Percentiles rank a stretch among this genome's conserved stretches.
phyloP scores from a whole-genome alignment of 345 rosid genomes.

The Cardamine resedifolia region DNA sequence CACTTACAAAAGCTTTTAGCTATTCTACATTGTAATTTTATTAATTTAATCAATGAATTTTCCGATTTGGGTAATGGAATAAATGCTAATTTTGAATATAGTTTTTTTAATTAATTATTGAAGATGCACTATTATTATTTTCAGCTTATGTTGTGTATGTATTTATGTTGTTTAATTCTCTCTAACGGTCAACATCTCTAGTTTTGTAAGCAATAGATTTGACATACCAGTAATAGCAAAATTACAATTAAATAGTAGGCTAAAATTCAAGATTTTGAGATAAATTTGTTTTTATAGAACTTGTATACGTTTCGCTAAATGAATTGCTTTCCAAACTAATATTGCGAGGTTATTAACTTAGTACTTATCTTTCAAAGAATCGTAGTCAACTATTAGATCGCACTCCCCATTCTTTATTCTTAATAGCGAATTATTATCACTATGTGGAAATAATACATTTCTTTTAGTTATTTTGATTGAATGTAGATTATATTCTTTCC shows the following conservation, averaged over 20 bases:
- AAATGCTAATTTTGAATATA: conserved; percentile 27
- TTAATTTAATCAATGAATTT: neutral
- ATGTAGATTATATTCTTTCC: neutral
- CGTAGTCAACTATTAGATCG: conserved; percentile 3
- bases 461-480: neutral
- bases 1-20: conserved; percentile 36
- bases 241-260: neutral
- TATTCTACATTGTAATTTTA: conserved; percentile 9
- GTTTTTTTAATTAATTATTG: neutral
- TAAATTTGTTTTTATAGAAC: neutral
- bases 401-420: neutral
- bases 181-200: conserved; percentile 41
- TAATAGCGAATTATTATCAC: conserved; percentile 1
- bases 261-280: neutral
- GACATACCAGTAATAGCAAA: conserved; percentile 14
- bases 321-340: neutral
- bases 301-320: neutral
- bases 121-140: neutral
- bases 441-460: neutral
- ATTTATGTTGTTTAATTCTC: conserved; percentile 37
- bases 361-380: neutral
- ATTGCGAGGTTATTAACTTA: neutral
- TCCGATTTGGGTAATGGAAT: conserved; percentile 26
- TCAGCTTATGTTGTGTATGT: conserved; percentile 1
- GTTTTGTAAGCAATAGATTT: conserved; percentile 35